Evolutionary conservation across 108 stramenopile genomes (phyloP), one percentile per base, ranked within the genome.

Genomic region (Skeletonema grethae): DNA sequence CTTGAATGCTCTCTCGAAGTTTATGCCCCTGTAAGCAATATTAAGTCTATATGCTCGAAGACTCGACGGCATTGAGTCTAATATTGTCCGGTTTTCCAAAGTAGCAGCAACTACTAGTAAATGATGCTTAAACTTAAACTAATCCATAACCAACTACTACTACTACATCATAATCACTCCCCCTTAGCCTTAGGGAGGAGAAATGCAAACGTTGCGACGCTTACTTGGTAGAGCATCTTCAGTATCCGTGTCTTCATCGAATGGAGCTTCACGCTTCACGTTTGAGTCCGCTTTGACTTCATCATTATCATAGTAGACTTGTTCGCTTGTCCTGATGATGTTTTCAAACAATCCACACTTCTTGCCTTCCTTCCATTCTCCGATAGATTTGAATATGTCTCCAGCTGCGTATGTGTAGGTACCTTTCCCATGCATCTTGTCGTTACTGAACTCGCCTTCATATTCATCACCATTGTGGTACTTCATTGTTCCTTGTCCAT

Each of bases 281-380:
- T 43, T 43, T n/a, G 41, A n/a, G 50, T 10, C 9, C 4, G 50
- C 0, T 20, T 53, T 53, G 50, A 53, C 0, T 24, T 53, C 50
- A 53, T 22, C 50, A 24, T 53, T 53, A 20, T 53, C 50, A 53
- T 22, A 53, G 3, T 2, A 15, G 50, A 53, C 50, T 24, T 53
- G 22, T 10, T 53, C 22, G 36, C 36, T 10, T 11, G 10, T 11
- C 22, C 50, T 53, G n/a, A 53, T 8, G 22, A 53, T 22, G 22
- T 22, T 16, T 53, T 53, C 50, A 53, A 53, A 53, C 7, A 24
- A 7, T 5, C 87, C 88, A 12, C 16, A n/a, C n/a, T 87, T 41
- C 78, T 72, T 7, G 7, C 71, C 84, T 11, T 53, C 46, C 7
- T 53, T 57, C 80, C 85, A 88, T 12, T 59, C 76, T 3, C 88